phyloP scores from a whole-genome alignment of 495 filamentous ascomycete species.

The Parachaetomium inaequale region DNA sequence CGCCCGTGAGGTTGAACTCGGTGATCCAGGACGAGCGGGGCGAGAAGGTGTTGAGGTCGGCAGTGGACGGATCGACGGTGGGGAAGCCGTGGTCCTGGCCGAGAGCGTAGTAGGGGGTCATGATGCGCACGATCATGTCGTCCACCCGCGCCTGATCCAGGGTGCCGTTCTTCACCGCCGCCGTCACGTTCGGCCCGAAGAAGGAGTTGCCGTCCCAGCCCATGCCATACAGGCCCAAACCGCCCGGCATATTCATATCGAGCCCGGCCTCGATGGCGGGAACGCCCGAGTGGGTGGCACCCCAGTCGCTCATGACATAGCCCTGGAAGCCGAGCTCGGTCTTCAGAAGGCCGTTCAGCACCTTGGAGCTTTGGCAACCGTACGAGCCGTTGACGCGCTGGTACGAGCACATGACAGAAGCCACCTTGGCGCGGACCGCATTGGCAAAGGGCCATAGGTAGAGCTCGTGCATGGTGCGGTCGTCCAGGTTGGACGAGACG shows the following conservation, averaged over 20 bases:
- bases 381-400: conserved; percentile 88
- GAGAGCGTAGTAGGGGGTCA: conserved; percentile 92
- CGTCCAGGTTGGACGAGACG: conserved; percentile 86
- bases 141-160: conserved; percentile 70
- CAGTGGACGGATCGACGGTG: no score
- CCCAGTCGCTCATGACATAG: conserved; percentile 89
- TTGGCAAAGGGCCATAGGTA: conserved; percentile 70
- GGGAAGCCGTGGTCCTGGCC: conserved; percentile 64
- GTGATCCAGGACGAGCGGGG: conserved; percentile 60
- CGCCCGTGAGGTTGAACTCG: no score
- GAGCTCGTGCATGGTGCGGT: conserved; percentile 90
- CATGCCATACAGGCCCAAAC: no score
- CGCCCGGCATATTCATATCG: conserved; percentile 96
- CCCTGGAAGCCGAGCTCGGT: conserved; percentile 92
- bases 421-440: conserved; percentile 58
- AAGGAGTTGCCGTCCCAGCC: no score
- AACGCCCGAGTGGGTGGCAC: conserved; percentile 86
- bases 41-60: conserved; percentile 81
- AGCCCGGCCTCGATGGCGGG: conserved; percentile 75
- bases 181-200: no score
- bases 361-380: conserved; percentile 77
- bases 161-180: no score
- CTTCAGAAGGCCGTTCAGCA: conserved; percentile 80
- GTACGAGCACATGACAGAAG: conserved; percentile 92
- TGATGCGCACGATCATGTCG: conserved; percentile 89